Conservation (phyloP, 305 asterid genomes). For the Caryopteris hybrid region DNA sequence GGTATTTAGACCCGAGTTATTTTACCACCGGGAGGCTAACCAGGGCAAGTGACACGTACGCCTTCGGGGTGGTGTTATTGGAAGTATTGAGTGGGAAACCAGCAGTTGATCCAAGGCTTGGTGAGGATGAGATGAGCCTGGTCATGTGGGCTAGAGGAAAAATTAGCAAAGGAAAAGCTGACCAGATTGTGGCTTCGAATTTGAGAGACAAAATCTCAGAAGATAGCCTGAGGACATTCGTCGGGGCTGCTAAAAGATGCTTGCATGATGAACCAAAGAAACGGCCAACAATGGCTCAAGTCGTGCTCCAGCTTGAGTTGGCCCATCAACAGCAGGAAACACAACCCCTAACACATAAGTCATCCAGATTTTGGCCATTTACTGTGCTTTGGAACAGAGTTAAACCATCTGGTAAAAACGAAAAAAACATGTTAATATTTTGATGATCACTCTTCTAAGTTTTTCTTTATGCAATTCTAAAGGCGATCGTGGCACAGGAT, state of each 20-base stretch:
- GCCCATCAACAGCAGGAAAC: slow-evolving; percentile 24
- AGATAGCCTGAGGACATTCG: slow-evolving; percentile 22
- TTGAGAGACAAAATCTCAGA: slow-evolving; percentile 21
- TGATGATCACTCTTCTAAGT: background rate
- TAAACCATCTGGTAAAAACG: slow-evolving; percentile 7
- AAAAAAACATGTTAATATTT: background rate
- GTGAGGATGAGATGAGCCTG: slow-evolving; percentile 18
- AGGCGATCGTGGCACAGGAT: background rate
- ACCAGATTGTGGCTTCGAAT: slow-evolving; percentile 24
- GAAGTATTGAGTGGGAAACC: slow-evolving; percentile 43
- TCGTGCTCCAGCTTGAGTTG: slow-evolving; percentile 23
- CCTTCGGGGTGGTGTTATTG: slow-evolving; percentile 43
- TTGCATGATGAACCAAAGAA: slow-evolving; percentile 22
- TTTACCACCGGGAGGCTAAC: slow-evolving; percentile 12
- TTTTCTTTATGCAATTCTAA: too few species aligned
- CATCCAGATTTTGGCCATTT: background rate
- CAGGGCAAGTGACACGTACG: slow-evolving; percentile 29
- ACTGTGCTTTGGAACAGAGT: slow-evolving; percentile 4
- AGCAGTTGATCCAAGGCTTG: slow-evolving; percentile 20
- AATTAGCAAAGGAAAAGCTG: slow-evolving; percentile 19
- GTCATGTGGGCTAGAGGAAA: slow-evolving; percentile 23
- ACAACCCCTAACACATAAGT: background rate
- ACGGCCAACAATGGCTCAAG: slow-evolving; percentile 33
- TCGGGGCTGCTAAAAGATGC: slow-evolving; percentile 23
- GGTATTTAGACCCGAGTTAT: slow-evolving; percentile 42